Percentiles rank a stretch among this genome's conserved stretches.
phyloP scores from a whole-genome alignment of 176 grass and related monocot genomes.

The Oryza coarctata region DNA sequence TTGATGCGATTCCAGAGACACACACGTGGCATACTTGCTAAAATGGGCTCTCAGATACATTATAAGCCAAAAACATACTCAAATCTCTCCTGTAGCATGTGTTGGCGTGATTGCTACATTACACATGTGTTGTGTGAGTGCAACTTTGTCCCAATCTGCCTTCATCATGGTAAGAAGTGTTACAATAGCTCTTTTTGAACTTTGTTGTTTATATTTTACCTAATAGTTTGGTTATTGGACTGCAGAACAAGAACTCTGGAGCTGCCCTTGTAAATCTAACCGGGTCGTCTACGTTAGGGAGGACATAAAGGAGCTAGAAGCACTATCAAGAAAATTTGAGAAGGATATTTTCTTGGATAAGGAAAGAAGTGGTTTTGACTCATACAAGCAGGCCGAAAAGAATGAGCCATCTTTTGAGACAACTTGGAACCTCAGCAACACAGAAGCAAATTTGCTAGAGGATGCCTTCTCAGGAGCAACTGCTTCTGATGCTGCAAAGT shows the following conservation, averaged over 20 bases:
- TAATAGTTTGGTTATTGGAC: slow-evolving; percentile 19
- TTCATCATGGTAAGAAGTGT: slow-evolving; percentile 76
- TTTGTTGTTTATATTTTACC: neutral
- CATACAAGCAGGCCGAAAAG: slow-evolving; percentile 26
- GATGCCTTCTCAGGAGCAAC: slow-evolving; percentile 32
- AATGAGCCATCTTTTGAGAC: slow-evolving; percentile 35
- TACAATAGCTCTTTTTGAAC: slow-evolving; percentile 9
- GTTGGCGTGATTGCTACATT: slow-evolving; percentile 80
- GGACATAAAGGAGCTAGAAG: slow-evolving; percentile 66
- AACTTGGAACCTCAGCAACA: neutral
- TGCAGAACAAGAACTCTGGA: slow-evolving; percentile 78
- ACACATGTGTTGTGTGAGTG: slow-evolving; percentile 74
- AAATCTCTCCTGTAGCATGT: slow-evolving; percentile 68
- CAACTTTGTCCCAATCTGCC: slow-evolving; percentile 72
- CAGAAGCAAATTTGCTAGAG: slow-evolving; percentile 14
- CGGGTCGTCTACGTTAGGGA: slow-evolving; percentile 65
- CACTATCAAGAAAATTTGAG: slow-evolving; percentile 68
- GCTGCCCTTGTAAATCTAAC: slow-evolving; percentile 61
- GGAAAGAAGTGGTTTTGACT: slow-evolving; percentile 36
- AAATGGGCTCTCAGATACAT: slow-evolving; percentile 62
- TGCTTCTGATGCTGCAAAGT: slow-evolving; percentile 26
- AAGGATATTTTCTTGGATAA: slow-evolving; percentile 40
- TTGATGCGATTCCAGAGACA: slow-evolving; percentile 67
- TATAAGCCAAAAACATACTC: slow-evolving; percentile 41
- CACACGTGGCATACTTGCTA: slow-evolving; percentile 48